A percentile compares a stretch with the other conserved stretches of the same genome.
phyloP scores from a whole-genome alignment of 2,329 filamentous ascomycete species.

The Ceratocystis lukuohia region DNA sequence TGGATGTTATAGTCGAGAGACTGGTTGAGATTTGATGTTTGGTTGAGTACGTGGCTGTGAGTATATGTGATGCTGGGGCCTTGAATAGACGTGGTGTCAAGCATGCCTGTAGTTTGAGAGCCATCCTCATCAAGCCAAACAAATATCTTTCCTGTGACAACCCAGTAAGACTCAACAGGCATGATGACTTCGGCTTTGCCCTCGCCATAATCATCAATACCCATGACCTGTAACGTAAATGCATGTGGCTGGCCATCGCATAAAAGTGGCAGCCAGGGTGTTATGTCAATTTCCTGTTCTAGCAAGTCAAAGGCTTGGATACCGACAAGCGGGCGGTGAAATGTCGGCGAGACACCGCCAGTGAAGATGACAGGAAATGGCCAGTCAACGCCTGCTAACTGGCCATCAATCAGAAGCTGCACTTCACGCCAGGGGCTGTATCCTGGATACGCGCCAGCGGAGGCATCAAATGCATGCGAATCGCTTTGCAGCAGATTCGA shows the following conservation, averaged over 20 bases:
- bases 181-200: conserved; percentile 34
- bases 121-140: conserved; percentile 50
- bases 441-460: conserved; percentile 46
- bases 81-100: conserved; percentile 15
- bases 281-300: conserved; percentile 72
- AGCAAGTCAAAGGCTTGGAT: conserved; percentile 65
- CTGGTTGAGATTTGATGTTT: conserved; percentile 41
- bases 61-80: conserved; percentile 24
- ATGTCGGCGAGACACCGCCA: conserved; percentile 60
- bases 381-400: conserved; percentile 62
- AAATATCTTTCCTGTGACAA: conserved; percentile 67
- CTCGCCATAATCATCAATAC: conserved; percentile 43
- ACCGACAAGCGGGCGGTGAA: conserved; percentile 68
- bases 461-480: conserved; percentile 42
- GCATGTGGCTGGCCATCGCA: conserved; percentile 51
- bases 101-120: conserved; percentile 38
- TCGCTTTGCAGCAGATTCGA: conserved; percentile 56
- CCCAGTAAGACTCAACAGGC: conserved; percentile 42
- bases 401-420: conserved; percentile 59
- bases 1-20: conserved; percentile 45
- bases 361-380: conserved; percentile 75
- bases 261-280: conserved; percentile 58
- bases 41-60: conserved; percentile 24
- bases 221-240: conserved; percentile 55
- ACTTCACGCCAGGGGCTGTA: conserved; percentile 66